phyloP scores from a whole-genome alignment of 1,284 basidiomycete genomes.

The Pseudozyma thailandica region DNA sequence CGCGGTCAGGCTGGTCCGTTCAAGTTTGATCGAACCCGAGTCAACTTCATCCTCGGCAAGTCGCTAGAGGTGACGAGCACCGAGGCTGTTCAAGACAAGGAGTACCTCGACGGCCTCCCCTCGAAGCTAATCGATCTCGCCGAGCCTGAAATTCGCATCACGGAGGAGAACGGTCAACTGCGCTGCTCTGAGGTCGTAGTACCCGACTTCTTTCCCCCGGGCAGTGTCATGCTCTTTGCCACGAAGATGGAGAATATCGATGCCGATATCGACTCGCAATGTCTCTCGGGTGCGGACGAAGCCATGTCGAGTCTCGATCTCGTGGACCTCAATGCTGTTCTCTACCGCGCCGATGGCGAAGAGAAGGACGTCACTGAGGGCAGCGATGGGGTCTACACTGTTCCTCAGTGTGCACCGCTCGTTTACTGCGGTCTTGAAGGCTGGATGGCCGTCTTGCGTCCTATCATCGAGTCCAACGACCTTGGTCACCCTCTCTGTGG shows the following conservation, averaged over 20 bases:
- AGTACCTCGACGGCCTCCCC: slow-evolving; percentile 48
- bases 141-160: slow-evolving; percentile 41
- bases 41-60: slow-evolving; percentile 57
- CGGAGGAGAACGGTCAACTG: slow-evolving; percentile 32
- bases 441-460: slow-evolving; percentile 55
- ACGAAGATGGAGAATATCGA: slow-evolving; percentile 57
- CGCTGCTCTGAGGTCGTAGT: slow-evolving; percentile 56
- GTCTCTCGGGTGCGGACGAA: slow-evolving; percentile 51
- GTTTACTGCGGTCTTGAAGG: slow-evolving; percentile 64
- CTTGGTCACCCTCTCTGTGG: slow-evolving; percentile 62
- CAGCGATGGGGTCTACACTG: slow-evolving; percentile 54
- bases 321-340: slow-evolving; percentile 58
- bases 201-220: slow-evolving; percentile 61
- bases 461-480: slow-evolving; percentile 56
- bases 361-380: slow-evolving; percentile 61
- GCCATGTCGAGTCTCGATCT: slow-evolving; percentile 56
- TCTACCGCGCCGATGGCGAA: slow-evolving; percentile 63
- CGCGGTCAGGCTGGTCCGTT: slow-evolving; percentile 55
- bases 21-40: slow-evolving; percentile 54
- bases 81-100: slow-evolving; percentile 26
- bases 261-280: slow-evolving; percentile 50
- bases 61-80: slow-evolving; percentile 49
- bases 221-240: slow-evolving; percentile 61
- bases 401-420: slow-evolving; percentile 41
- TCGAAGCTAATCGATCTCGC: slow-evolving; percentile 56